Conservation (phyloP, 1,284 basidiomycete genomes). For the Meripilus lineatus region DNA sequence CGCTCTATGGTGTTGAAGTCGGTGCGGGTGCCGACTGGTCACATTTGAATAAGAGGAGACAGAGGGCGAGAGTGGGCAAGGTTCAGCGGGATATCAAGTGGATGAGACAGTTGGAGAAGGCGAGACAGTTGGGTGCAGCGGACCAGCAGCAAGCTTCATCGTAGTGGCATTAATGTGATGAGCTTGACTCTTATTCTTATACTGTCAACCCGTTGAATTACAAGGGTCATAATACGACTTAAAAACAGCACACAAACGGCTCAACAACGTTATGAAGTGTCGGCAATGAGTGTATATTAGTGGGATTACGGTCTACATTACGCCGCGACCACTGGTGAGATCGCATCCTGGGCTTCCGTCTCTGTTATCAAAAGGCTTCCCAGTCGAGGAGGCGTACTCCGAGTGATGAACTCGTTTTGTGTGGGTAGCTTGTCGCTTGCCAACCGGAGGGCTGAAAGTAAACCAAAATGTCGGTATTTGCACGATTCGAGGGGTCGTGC, state of each 20-base stretch:
- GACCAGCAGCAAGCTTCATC: background rate
- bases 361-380: constrained; percentile 59
- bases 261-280: background rate
- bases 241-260: background rate
- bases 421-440: constrained; percentile 91
- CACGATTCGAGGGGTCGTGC: constrained; percentile 1
- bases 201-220: background rate
- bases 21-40: constrained; percentile 49
- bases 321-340: too few species aligned
- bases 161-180: background rate
- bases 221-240: background rate
- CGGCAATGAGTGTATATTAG: too few species aligned
- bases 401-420: constrained; percentile 84
- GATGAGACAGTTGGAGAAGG: constrained; percentile 24
- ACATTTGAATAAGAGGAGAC: constrained; percentile 52
- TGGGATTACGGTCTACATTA: too few species aligned
- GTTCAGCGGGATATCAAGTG: constrained; percentile 29
- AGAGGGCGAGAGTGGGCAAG: constrained; percentile 31
- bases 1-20: constrained; percentile 36
- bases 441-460: constrained; percentile 71
- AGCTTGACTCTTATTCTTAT: background rate
- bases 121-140: constrained; percentile 15
- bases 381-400: constrained; percentile 69
- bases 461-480: background rate
- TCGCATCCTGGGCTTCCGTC: too few species aligned